Percentiles rank a stretch among this genome's conserved stretches.
These are phyloP conservation scores for Lithocarpus polystachyus DNA, from an alignment of 306 rosid genomes.

Conservation along the genomic window DNA sequence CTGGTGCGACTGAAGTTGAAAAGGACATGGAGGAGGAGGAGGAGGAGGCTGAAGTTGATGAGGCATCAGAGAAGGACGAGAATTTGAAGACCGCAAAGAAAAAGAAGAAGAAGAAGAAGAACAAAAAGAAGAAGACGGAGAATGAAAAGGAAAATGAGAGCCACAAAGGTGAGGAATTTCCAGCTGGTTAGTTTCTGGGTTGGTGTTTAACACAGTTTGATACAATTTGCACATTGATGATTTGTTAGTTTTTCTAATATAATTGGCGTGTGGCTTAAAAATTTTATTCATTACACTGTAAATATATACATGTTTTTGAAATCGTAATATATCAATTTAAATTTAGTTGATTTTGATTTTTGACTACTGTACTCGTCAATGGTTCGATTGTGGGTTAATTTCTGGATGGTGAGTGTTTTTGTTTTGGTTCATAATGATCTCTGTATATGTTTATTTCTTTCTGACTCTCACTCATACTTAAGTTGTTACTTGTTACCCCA, in stretches of 20 bases:
- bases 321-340: background rate
- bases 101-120: conserved; percentile 31
- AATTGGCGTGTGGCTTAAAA: background rate
- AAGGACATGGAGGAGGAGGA: conserved; percentile 9
- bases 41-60: conserved; percentile 20
- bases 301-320: background rate
- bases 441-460: background rate
- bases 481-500: background rate
- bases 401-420: background rate
- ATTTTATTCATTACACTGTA: background rate
- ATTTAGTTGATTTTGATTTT: background rate
- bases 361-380: background rate
- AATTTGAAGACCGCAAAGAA: conserved; percentile 27
- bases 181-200: conserved; percentile 46
- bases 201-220: background rate
- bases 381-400: background rate
- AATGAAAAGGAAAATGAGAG: conserved; percentile 27
- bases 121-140: conserved; percentile 20
- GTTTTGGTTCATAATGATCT: background rate
- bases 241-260: background rate
- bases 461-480: background rate
- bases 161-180: conserved; percentile 23
- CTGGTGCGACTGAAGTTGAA: conserved; percentile 13
- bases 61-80: conserved; percentile 28
- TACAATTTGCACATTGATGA: background rate